These are phyloP conservation scores for Theileria annulata DNA, from an alignment of 169 alveolate species.

Conservation along the genomic window DNA sequence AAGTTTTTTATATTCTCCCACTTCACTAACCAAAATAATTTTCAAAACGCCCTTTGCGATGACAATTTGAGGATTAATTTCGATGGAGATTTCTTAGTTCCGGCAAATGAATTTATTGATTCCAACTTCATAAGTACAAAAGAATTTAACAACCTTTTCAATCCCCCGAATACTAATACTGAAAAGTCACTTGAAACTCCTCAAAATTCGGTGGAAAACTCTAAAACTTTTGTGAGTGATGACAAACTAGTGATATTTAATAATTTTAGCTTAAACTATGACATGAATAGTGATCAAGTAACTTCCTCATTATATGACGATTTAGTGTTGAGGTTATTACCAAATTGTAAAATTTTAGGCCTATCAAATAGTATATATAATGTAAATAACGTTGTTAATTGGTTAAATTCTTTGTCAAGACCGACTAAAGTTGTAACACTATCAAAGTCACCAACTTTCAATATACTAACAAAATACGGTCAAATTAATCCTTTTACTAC, in stretches of 20 bases:
- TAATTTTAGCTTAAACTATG: not conserved
- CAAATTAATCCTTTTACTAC: not conserved
- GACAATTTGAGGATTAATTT: not conserved
- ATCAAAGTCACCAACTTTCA: conserved; percentile 8
- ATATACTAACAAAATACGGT: conserved; percentile 15
- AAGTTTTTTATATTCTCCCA: not conserved
- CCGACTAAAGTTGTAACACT: not conserved
- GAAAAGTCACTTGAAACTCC: not conserved
- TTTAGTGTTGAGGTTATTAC: not conserved
- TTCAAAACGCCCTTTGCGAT: not conserved
- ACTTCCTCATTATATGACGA: not conserved
- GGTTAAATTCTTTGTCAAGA: conserved; percentile 3
- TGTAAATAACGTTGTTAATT: conserved; percentile 13
- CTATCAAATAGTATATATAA: conserved; percentile 13
- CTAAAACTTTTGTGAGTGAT: not conserved
- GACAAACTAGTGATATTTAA: not conserved
- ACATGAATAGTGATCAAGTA: not conserved
- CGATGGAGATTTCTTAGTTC: not conserved
- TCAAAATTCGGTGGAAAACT: not conserved
- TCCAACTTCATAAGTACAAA: not conserved
- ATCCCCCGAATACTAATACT: not conserved
- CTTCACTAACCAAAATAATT: not conserved
- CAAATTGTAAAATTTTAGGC: conserved; percentile 1
- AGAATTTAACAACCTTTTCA: not conserved
- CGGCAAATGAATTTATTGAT: not conserved